Percentiles rank a stretch among this genome's conserved stretches.
phyloP scores from a whole-genome alignment of 2,329 filamentous ascomycete species.

The Neonectria coccinea region DNA sequence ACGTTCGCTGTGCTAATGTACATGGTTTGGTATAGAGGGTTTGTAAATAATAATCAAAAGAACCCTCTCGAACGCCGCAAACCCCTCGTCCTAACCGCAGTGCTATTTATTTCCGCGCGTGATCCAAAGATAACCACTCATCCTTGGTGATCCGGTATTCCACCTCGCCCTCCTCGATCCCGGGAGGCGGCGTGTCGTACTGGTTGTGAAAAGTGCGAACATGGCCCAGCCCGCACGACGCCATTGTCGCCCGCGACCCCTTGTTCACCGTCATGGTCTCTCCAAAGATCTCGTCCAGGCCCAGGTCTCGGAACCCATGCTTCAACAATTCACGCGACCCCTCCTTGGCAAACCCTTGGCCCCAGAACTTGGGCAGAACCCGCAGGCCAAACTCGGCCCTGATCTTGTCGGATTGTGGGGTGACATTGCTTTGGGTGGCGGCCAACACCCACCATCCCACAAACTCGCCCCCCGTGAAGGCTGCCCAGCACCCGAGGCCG shows the following conservation, averaged over 20 bases:
- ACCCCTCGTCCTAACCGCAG: background rate
- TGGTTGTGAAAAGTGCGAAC: conserved; percentile 41
- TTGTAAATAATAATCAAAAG: background rate
- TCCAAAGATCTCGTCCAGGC: conserved; percentile 40
- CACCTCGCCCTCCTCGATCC: conserved; percentile 45
- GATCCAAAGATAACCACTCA: conserved; percentile 32
- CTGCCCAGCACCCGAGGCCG: conserved; percentile 40
- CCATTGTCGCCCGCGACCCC: conserved; percentile 42
- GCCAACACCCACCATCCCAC: conserved; percentile 49
- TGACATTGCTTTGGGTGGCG: conserved; percentile 27
- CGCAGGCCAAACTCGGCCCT: conserved; percentile 46
- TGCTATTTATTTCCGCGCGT: conserved; percentile 10
- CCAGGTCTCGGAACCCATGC: conserved; percentile 46
- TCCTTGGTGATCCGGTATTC: conserved; percentile 41
- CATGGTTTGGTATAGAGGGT: background rate
- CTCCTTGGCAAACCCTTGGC: conserved; percentile 48
- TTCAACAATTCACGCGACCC: conserved; percentile 45
- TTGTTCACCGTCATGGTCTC: conserved; percentile 49
- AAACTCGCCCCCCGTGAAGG: conserved; percentile 42
- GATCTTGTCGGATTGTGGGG: conserved; percentile 18
- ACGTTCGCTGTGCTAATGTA: background rate
- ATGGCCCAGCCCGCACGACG: conserved; percentile 37
- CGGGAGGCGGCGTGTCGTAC: conserved; percentile 42
- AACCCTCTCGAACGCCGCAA: background rate
- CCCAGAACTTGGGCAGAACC: conserved; percentile 46